Evolutionary conservation across 192 early-diverging fungal genomes (phyloP).

Genomic region (Backusella australiensis): DNA sequence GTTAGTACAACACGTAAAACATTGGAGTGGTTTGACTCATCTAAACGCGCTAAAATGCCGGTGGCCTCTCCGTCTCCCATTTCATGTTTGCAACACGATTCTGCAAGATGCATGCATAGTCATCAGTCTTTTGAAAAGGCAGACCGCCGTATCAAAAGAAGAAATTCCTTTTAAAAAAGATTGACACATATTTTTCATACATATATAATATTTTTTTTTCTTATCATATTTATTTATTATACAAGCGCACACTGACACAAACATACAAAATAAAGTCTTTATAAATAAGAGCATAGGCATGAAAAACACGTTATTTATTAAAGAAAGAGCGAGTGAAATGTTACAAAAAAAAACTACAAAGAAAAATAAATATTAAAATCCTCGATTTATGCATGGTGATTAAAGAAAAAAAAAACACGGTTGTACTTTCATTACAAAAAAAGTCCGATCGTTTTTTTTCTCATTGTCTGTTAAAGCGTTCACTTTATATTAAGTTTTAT

Average conservation of each 20-base stretch:
- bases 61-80: background rate
- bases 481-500: background rate
- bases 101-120: conserved; percentile 6
- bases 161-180: conserved; percentile 4
- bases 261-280: background rate
- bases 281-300: background rate
- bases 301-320: background rate
- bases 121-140: conserved; percentile 1
- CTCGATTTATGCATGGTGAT: background rate
- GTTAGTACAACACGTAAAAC: background rate
- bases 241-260: background rate
- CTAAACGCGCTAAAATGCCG: conserved; percentile 3
- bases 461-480: background rate
- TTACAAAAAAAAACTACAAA: background rate
- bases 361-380: background rate
- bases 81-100: conserved; percentile 1
- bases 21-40: background rate
- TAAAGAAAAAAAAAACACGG: background rate
- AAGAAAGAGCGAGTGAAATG: background rate
- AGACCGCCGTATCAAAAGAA: conserved; percentile 2
- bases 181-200: conserved; percentile 8
- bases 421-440: background rate
- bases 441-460: background rate
- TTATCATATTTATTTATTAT: background rate
- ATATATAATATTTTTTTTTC: background rate